Conservation (phyloP, 2,329 filamentous ascomycete genomes). For the Penicillium palitans region DNA sequence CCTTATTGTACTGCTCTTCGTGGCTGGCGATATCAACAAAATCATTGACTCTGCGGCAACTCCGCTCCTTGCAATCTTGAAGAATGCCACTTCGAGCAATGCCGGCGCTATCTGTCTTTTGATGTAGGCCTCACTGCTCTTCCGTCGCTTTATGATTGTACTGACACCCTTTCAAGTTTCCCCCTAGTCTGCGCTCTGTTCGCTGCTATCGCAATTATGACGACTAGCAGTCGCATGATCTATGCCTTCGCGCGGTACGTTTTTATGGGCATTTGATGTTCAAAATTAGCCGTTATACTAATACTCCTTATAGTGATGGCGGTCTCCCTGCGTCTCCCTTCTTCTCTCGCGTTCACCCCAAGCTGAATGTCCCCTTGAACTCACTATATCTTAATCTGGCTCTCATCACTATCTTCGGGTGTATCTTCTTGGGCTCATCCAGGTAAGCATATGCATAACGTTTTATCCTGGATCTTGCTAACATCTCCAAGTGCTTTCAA, state of each 20-base stretch:
- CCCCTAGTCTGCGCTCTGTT: constrained; percentile 37
- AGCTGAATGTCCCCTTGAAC: constrained; percentile 65
- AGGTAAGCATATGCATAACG: constrained; percentile 7
- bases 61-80: constrained; percentile 63
- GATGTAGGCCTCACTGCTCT: constrained; percentile 44
- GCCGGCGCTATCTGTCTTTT: constrained; percentile 64
- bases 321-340: constrained; percentile 63
- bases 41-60: constrained; percentile 59
- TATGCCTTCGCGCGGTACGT: constrained; percentile 38
- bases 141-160: background rate
- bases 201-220: constrained; percentile 38
- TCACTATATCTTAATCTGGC: constrained; percentile 61
- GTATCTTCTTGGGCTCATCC: constrained; percentile 66
- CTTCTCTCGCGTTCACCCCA: constrained; percentile 62
- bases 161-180: constrained; percentile 28
- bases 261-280: background rate
- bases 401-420: constrained; percentile 67
- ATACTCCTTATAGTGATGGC: constrained; percentile 52
- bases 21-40: constrained; percentile 57
- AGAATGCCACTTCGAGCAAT: constrained; percentile 61
- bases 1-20: constrained; percentile 63
- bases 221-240: constrained; percentile 39
- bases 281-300: background rate
- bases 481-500: constrained; percentile 59
- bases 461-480: background rate